These are phyloP conservation scores for Eremochloa ophiuroides DNA, from an alignment of 176 grass and related monocot species.

Conservation along the genomic window DNA sequence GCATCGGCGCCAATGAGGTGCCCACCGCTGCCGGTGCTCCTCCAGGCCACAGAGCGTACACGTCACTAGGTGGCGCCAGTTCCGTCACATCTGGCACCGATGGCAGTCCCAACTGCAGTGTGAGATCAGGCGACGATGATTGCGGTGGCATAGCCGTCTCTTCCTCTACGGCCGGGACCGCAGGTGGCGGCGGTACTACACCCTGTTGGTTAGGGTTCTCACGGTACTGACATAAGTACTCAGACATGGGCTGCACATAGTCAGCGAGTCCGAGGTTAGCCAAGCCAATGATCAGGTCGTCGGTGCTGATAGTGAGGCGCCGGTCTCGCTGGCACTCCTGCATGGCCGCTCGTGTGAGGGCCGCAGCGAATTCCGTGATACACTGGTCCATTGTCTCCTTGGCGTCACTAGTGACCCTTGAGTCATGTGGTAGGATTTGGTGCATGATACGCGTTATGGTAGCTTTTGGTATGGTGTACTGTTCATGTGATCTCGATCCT, in stretches of 20 bases:
- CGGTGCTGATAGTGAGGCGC: no score
- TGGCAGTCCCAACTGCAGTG: not conserved
- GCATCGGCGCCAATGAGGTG: no score
- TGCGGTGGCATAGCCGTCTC: no score
- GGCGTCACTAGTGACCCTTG: no score
- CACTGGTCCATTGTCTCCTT: no score
- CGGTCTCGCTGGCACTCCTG: no score
- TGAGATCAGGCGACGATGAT: not conserved
- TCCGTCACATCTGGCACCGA: not conserved
- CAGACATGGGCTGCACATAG: constrained; percentile 5
- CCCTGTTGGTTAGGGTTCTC: not conserved
- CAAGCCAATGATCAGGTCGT: no score
- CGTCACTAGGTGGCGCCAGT: not conserved
- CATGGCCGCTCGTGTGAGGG: no score
- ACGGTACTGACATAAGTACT: not conserved
- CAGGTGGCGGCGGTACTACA: no score
- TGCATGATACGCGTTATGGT: constrained; percentile 19
- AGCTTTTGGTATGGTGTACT: not conserved
- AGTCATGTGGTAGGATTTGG: no score
- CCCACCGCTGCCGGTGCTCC: not conserved
- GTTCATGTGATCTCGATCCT: not conserved
- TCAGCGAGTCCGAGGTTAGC: not conserved
- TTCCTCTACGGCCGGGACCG: no score
- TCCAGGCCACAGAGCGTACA: not conserved
- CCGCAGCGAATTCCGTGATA: no score